phyloP scores from a whole-genome alignment of 805 yeast genomes.

The Lachancea dasiensis region DNA sequence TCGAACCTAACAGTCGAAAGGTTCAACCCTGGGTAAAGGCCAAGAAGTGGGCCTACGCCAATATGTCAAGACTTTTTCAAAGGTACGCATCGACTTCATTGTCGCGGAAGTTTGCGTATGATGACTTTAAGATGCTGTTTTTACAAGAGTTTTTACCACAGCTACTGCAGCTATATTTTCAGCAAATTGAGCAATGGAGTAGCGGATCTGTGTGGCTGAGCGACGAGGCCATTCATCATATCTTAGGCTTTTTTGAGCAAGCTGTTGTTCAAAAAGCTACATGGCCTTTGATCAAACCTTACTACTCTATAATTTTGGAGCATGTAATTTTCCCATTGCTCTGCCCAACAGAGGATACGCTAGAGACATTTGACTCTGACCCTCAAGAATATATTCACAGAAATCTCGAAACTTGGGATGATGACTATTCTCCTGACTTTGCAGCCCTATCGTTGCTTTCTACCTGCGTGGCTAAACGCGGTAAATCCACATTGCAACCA shows the following conservation, averaged over 20 bases:
- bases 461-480: constrained; percentile 65
- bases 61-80: constrained; percentile 61
- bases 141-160: constrained; percentile 62
- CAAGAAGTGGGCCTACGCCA: constrained; percentile 87
- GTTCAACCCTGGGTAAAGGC: constrained; percentile 64
- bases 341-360: constrained; percentile 58
- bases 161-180: constrained; percentile 55
- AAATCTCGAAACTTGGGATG: constrained; percentile 60
- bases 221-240: constrained; percentile 53
- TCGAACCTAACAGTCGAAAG: constrained; percentile 47
- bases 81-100: constrained; percentile 56
- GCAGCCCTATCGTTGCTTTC: constrained; percentile 73
- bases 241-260: constrained; percentile 58
- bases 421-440: constrained; percentile 59
- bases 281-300: constrained; percentile 64
- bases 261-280: constrained; percentile 53
- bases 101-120: constrained; percentile 46
- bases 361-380: constrained; percentile 76
- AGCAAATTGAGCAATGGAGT: constrained; percentile 72
- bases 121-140: constrained; percentile 54
- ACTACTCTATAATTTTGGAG: constrained; percentile 55
- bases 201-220: constrained; percentile 61
- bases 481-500: constrained; percentile 51
- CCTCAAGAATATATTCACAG: constrained; percentile 84
- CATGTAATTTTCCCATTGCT: constrained; percentile 73